Conservation (phyloP, 2,329 filamentous ascomycete genomes). For the Aspergillus ochraceus region DNA sequence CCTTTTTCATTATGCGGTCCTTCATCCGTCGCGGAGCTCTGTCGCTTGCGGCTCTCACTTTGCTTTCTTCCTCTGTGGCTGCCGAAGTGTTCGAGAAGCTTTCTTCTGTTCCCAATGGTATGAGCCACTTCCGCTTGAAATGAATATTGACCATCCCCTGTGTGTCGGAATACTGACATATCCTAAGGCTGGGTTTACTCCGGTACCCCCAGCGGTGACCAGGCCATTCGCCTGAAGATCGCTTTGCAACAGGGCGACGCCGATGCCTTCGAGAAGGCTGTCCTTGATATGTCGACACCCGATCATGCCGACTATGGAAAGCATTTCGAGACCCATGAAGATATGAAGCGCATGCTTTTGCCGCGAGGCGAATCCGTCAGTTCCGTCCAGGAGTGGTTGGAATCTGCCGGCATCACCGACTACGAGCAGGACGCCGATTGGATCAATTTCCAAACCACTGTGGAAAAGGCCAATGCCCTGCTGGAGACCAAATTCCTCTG, state of each 20-base stretch:
- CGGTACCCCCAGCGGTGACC: conserved; percentile 23
- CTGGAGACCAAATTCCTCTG: conserved; percentile 42
- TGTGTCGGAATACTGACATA: background rate
- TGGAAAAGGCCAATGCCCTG: conserved; percentile 38
- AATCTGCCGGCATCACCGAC: conserved; percentile 38
- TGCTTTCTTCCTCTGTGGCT: conserved; percentile 27
- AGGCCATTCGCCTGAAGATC: conserved; percentile 34
- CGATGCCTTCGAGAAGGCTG: conserved; percentile 44
- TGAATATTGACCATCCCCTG: background rate
- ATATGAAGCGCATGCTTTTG: conserved; percentile 51
- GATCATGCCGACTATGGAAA: conserved; percentile 49
- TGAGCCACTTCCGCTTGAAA: background rate
- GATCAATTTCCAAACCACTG: conserved; percentile 39
- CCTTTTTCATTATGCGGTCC: conserved; percentile 24
- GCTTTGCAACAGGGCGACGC: conserved; percentile 38
- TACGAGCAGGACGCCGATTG: conserved; percentile 39
- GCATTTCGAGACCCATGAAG: conserved; percentile 48
- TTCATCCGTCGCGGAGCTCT: conserved; percentile 27
- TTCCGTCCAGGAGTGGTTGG: conserved; percentile 50
- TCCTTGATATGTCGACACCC: conserved; percentile 53
- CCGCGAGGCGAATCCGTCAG: conserved; percentile 43
- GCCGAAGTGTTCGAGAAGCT: conserved; percentile 39
- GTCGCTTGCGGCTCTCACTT: conserved; percentile 31
- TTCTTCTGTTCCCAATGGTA: conserved; percentile 34
- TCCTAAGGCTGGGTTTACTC: conserved; percentile 34